A percentile compares a stretch with the other conserved stretches of the same genome.
These are phyloP conservation scores for Leishmania mexicana DNA, from an alignment of 208 protist genomes.

Conservation along the genomic window DNA sequence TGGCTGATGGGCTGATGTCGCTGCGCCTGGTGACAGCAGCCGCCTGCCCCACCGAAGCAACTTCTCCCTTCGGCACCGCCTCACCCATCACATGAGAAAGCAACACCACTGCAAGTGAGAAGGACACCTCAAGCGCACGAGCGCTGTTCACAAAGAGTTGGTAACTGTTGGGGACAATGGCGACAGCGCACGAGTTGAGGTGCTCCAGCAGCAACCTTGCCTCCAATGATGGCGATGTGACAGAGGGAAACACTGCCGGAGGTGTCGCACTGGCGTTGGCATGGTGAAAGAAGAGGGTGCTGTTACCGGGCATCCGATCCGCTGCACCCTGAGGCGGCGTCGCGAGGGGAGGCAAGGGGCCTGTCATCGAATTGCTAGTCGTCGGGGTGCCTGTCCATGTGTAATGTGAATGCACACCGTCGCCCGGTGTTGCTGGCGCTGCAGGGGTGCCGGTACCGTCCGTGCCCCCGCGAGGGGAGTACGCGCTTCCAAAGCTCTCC, in stretches of 20 bases:
- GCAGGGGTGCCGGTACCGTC: constrained; percentile 4
- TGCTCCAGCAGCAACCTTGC: constrained; percentile 18
- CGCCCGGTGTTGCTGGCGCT: neutral
- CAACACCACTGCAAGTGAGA: constrained; percentile 28
- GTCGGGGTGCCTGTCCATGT: neutral
- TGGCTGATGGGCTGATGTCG: neutral
- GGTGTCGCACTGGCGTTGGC: neutral
- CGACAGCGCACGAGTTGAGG: constrained; percentile 16
- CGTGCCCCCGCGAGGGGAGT: constrained; percentile 8
- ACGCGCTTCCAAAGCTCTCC: neutral
- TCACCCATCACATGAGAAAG: constrained; percentile 36
- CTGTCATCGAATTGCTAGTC: neutral
- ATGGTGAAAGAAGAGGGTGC: neutral
- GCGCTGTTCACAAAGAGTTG: constrained; percentile 20
- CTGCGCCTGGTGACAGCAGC: neutral
- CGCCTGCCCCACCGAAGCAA: neutral
- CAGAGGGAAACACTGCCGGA: constrained; percentile 16
- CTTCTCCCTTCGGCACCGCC: constrained; percentile 12
- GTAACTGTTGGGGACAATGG: constrained; percentile 13
- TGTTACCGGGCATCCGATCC: constrained; percentile 3
- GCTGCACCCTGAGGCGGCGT: constrained; percentile 4
- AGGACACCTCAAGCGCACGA: constrained; percentile 30
- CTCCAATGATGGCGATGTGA: constrained; percentile 11
- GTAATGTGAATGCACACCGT: neutral
- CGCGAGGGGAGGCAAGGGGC: constrained; percentile 18